A percentile compares a stretch with the other conserved stretches of the same genome.
These are phyloP conservation scores for Naganishia sp. DNA, from an alignment of 1,284 basidiomycete genomes.

Conservation along the genomic window DNA sequence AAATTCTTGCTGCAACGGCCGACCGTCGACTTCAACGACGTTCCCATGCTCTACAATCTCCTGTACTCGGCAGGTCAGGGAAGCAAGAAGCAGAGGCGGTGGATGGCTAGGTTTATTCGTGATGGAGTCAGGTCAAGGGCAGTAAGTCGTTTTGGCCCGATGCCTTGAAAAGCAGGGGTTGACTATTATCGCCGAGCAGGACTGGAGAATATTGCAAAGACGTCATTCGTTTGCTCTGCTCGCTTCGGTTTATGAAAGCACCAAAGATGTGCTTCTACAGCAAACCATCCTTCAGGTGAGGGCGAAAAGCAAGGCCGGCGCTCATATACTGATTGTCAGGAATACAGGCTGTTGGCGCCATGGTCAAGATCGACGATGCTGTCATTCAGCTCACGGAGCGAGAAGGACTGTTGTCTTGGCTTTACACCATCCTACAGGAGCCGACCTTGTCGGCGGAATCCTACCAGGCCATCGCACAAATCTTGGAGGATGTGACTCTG, in stretches of 20 bases:
- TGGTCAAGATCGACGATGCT: conserved; percentile 68
- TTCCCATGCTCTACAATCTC: conserved; percentile 82
- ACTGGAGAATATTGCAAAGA: conserved; percentile 78
- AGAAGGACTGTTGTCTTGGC: conserved; percentile 71
- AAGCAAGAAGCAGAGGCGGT: conserved; percentile 79
- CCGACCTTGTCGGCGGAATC: conserved; percentile 6
- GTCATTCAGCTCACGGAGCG: conserved; percentile 68
- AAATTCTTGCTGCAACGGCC: conserved; percentile 82
- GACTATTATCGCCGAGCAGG: conserved; percentile 55
- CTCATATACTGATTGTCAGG: neutral
- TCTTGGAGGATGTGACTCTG: conserved; percentile 68
- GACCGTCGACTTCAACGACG: conserved; percentile 69
- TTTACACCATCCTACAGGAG: conserved; percentile 58
- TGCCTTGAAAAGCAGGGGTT: neutral
- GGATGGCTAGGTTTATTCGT: conserved; percentile 81
- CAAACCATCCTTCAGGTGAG: conserved; percentile 67
- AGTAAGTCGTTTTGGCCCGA: conserved; percentile 38
- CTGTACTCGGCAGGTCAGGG: conserved; percentile 71
- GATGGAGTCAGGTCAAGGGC: conserved; percentile 70
- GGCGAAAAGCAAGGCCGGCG: conserved; percentile 29
- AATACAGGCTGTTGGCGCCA: conserved; percentile 65
- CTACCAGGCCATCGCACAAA: conserved; percentile 52
- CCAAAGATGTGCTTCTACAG: conserved; percentile 61
- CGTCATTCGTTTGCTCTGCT: conserved; percentile 85
- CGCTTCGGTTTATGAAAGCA: conserved; percentile 72